Evolutionary conservation across 306 rosid species (phyloP).

Genomic region (barrel medic (Medicago truncatula)): DNA sequence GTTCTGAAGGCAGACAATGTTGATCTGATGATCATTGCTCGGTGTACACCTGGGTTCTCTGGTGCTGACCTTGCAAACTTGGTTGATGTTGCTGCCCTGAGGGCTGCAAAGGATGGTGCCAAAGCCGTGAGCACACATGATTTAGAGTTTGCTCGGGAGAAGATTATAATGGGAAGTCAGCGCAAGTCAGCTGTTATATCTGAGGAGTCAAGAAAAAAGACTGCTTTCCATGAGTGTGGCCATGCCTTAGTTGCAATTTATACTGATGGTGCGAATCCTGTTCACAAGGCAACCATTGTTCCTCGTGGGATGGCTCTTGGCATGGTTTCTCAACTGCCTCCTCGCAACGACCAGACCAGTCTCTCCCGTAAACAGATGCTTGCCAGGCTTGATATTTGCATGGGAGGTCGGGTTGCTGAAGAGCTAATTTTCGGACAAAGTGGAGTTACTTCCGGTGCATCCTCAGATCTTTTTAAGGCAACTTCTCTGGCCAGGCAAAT

Average conservation of each 20-base stretch:
- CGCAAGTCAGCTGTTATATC: constrained; percentile 82
- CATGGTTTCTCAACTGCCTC: constrained; percentile 84
- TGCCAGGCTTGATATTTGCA: constrained; percentile 74
- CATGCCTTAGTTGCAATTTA: constrained; percentile 92
- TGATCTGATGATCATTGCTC: constrained; percentile 78
- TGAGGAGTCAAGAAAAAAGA: constrained; percentile 63
- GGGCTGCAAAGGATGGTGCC: constrained; percentile 91
- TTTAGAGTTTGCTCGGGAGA: constrained; percentile 88
- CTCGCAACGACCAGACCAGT: constrained; percentile 73
- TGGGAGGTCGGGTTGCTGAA: constrained; percentile 96
- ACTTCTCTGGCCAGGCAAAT: constrained; percentile 74
- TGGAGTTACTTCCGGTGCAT: constrained; percentile 82
- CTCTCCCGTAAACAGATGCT: constrained; percentile 80
- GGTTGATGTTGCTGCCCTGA: constrained; percentile 80
- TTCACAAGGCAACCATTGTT: constrained; percentile 91
- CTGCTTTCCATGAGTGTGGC: constrained; percentile 91
- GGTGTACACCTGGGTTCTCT: constrained; percentile 84
- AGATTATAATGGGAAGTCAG: constrained; percentile 90
- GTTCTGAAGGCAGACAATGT: constrained; percentile 81
- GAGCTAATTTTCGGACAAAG: constrained; percentile 87
- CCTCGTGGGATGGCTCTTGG: constrained; percentile 90
- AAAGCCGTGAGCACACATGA: constrained; percentile 80
- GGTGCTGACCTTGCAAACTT: constrained; percentile 95
- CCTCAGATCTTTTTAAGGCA: constrained; percentile 68
- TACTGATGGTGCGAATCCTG: constrained; percentile 80